A percentile compares a stretch with the other conserved stretches of the same genome.
Conservation (phyloP, 1,284 basidiomycete species). For the Hemileia vastatrix region DNA sequence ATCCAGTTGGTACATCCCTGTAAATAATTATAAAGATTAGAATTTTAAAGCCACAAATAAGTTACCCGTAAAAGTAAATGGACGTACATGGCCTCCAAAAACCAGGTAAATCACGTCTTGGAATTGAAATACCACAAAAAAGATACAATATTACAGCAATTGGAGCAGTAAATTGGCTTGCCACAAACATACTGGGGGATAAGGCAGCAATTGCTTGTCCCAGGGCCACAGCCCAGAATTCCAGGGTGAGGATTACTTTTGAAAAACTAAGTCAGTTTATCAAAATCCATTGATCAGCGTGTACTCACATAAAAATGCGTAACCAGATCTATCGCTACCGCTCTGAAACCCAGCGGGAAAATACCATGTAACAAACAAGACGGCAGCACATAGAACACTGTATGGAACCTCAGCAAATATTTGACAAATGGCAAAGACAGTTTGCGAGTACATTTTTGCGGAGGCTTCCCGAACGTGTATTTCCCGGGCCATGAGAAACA, state of each 20-base stretch:
- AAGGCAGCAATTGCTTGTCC: constrained; percentile 62
- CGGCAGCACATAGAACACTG: constrained; percentile 56
- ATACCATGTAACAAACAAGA: constrained; percentile 57
- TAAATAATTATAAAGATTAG: constrained; percentile 27
- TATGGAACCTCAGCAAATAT: constrained; percentile 72
- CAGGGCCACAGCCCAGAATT: constrained; percentile 64
- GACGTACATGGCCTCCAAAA: not conserved
- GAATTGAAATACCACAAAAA: constrained; percentile 70
- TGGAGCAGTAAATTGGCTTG: constrained; percentile 68
- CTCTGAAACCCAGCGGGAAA: constrained; percentile 3
- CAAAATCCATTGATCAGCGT: not conserved
- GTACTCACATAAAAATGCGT: not conserved
- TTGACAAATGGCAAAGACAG: constrained; percentile 72
- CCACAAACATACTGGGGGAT: constrained; percentile 58
- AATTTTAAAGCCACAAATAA: constrained; percentile 3
- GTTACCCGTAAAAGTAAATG: constrained; percentile 48
- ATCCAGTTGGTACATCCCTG: constrained; percentile 36
- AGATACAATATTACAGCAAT: constrained; percentile 58
- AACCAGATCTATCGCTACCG: not conserved
- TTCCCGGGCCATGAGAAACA: constrained; percentile 67
- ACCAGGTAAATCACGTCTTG: constrained; percentile 36
- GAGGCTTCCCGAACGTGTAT: constrained; percentile 58
- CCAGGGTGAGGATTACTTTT: constrained; percentile 60
- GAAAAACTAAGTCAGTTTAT: not conserved
- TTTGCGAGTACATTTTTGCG: constrained; percentile 60